Evolutionary conservation across 805 yeast species (phyloP), one percentile per base, ranked within the genome.

Genomic region (Metschnikowia peoriensis): DNA sequence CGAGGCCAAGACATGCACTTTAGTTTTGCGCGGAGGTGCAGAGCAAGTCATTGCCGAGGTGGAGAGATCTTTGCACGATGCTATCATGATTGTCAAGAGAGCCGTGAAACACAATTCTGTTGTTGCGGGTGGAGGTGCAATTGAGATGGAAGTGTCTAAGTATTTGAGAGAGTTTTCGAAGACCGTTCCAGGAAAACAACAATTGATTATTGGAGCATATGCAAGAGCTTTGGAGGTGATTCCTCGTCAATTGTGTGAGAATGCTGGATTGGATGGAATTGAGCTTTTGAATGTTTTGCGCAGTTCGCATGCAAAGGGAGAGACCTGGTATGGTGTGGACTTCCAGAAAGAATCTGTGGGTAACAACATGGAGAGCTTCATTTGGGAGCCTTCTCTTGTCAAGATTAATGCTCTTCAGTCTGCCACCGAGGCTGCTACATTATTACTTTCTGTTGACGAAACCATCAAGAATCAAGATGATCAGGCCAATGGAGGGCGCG

Each of bases 71-170:
- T 78, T 94, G 60, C 98, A 94, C 66, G 99, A 94, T 73, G 99
- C 99, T 47, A 90, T 94, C 47, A 93, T 93, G 99, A 92, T 94
- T 68, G 98, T 93, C 44, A 93, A 92, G 73, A 82, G 99, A 63
- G 96, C 98, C 1, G 83, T 94, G 41, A 85, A 88, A 65, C 92
- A 92, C 67, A 87, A 85, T 65, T 75, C 82, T 29, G 84, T 94
- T 60, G 99, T 94, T 52, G 98, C 97, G 12, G 99, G 99, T 56
- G 99, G 99, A 59, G 99, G 99, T 58, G 99, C 99, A 37, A 87
- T 91, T 58, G 99, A 94, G 72, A 94, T 94, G 99, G 98, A 94
- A 67, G 66, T 94, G 40, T 91, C 97, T 38, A 89, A 84, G 68
- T 83, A 88, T 68, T 78, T 94, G 61, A 83, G 99, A 65, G 97